Percentiles rank a stretch among this genome's conserved stretches.
These are phyloP conservation scores for Sclerotinia subarctica DNA, from an alignment of 2,329 filamentous ascomycete species.

Conservation along the genomic window DNA sequence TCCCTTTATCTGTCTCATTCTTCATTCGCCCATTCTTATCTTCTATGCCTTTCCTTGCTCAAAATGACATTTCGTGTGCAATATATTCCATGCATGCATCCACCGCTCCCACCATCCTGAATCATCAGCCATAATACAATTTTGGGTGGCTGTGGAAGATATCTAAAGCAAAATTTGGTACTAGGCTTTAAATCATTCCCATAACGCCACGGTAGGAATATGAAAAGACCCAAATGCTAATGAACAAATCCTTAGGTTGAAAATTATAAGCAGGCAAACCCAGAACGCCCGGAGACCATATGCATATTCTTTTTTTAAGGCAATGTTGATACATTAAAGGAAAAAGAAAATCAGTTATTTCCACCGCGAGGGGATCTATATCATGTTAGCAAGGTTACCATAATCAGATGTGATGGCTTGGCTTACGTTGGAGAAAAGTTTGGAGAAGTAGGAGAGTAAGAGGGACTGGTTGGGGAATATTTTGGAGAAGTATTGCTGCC, in stretches of 20 bases:
- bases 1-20: conserved; percentile 15
- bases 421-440: conserved; percentile 35
- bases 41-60: conserved; percentile 5
- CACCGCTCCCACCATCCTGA: conserved; percentile 15
- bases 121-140: conserved; percentile 24
- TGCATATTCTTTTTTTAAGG: conserved; percentile 27
- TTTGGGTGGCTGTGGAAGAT: conserved; percentile 22
- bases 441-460: conserved; percentile 35
- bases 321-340: conserved; percentile 34
- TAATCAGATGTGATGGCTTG: background rate
- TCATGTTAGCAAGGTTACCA: conserved; percentile 17
- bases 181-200: conserved; percentile 18
- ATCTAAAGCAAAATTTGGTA: conserved; percentile 11
- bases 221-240: conserved; percentile 22
- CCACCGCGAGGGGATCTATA: conserved; percentile 32
- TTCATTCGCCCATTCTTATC: conserved; percentile 5
- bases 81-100: background rate
- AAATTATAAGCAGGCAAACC: conserved; percentile 17
- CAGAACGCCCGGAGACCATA: conserved; percentile 20
- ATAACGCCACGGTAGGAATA: conserved; percentile 14
- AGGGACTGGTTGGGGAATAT: conserved; percentile 34
- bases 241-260: conserved; percentile 20
- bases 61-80: conserved; percentile 10
- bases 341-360: conserved; percentile 23
- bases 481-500: conserved; percentile 42